Percentiles rank a stretch among this genome's conserved stretches.
These are phyloP conservation scores for Coleophoma crateriformis DNA, from an alignment of 2,329 filamentous ascomycete species.

Conservation along the genomic window DNA sequence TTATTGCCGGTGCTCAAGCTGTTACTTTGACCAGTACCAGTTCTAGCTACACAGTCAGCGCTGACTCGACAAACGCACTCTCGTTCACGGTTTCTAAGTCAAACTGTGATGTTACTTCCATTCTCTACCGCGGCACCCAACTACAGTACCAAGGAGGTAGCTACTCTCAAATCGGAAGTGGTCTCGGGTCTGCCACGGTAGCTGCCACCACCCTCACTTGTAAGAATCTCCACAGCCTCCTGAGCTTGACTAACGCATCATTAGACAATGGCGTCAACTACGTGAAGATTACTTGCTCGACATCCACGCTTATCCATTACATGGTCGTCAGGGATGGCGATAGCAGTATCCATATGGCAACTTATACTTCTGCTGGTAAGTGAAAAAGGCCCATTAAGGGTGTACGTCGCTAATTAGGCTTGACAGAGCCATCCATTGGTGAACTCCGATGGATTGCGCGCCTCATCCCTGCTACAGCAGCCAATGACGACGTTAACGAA, in stretches of 20 bases:
- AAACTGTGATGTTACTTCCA: constrained; percentile 59
- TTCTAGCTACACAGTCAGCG: background rate
- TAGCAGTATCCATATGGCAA: constrained; percentile 49
- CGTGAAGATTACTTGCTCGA: constrained; percentile 56
- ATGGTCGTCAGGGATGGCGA: constrained; percentile 56
- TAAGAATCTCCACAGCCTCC: background rate
- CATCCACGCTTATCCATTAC: constrained; percentile 58
- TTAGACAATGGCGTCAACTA: constrained; percentile 26
- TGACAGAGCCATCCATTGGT: constrained; percentile 43
- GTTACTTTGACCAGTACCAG: background rate
- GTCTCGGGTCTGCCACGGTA: constrained; percentile 51
- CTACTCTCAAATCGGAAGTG: constrained; percentile 50
- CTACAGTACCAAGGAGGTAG: constrained; percentile 44
- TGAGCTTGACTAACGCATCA: too few relatives aligned
- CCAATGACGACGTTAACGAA: constrained; percentile 45
- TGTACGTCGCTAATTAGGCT: background rate
- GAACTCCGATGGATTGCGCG: constrained; percentile 62
- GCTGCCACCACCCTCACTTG: constrained; percentile 18
- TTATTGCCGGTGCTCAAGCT: background rate
- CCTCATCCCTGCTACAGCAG: constrained; percentile 43
- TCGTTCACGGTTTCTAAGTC: constrained; percentile 44
- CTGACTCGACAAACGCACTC: constrained; percentile 39
- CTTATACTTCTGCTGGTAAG: constrained; percentile 45
- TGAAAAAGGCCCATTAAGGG: background rate
- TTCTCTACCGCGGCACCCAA: constrained; percentile 52